These are phyloP conservation scores for Pseudotsuga menziesii DNA, from an alignment of 75 land plant species.

Conservation along the genomic window DNA sequence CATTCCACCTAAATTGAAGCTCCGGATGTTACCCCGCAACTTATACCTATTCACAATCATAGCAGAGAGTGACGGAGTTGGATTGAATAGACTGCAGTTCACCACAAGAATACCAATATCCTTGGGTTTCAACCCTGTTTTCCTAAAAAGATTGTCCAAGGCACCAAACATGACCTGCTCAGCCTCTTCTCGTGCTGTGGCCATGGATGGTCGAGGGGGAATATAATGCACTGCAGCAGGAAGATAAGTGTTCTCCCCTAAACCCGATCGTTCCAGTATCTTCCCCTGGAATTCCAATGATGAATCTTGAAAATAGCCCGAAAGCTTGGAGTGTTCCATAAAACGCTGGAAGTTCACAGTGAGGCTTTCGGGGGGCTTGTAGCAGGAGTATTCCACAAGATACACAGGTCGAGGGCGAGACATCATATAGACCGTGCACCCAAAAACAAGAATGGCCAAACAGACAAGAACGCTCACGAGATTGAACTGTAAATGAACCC, in stretches of 20 bases:
- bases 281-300: conserved; percentile 36
- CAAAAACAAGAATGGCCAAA: conserved; percentile 57
- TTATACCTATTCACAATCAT: conserved; percentile 73
- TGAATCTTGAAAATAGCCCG: conserved; percentile 20
- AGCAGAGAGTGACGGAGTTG: conserved; percentile 68
- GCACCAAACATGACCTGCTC: conserved; percentile 49
- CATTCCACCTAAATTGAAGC: conserved; percentile 71
- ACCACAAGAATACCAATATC: conserved; percentile 49
- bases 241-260: conserved; percentile 38
- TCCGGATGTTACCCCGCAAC: conserved; percentile 57
- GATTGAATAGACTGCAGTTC: conserved; percentile 69
- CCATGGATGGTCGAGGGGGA: conserved; percentile 34
- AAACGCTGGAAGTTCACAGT: conserved; percentile 17
- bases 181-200: conserved; percentile 36
- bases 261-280: conserved; percentile 33
- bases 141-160: conserved; percentile 33
- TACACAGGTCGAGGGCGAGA: conserved; percentile 20
- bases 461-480: conserved; percentile 51
- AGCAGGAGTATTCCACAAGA: conserved; percentile 43
- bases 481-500: conserved; percentile 58
- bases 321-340: conserved; percentile 17
- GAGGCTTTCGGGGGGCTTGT: conserved; percentile 30
- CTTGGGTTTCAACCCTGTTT: conserved; percentile 32
- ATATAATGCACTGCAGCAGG: conserved; percentile 24
- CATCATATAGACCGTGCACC: conserved; percentile 41